Base-by-base conservation (phyloP, 2,329 filamentous ascomycete genomes). In the Fusarium tjaetaba region DNA sequence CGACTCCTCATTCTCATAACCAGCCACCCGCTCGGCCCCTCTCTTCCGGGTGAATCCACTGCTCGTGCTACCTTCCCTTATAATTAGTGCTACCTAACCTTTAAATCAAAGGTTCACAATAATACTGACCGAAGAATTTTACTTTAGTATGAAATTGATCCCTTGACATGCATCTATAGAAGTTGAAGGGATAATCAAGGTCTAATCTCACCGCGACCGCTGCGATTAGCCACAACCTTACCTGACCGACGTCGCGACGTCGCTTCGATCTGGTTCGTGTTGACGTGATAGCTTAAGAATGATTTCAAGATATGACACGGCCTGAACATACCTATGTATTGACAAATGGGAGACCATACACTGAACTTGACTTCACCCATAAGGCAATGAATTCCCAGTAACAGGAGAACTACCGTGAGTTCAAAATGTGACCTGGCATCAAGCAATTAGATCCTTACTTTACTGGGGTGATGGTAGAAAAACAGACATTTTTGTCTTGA, bases 21-120 rank as follows among this genome's bases (percentile, higher is more conserved):
- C 66, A 69, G 51, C 49, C 66, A 52, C 61, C 72, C 69, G 51
- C 69, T 63, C 72, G 65, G 72, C 72, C 72, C 72, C 72, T 75
- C 72, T 71, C 71, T 72, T 66, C 72, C 72, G 64, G 28, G 28
- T 51, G 42, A 71, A 58, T 22, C 71, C 67, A 65, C 66, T 26
- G 26, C 39, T 70, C 51, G 24, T 70, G 59, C 39, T 64, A 69
- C 66, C 66, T 69, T 69, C 65, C 49, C 51, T 51, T 64, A 63
- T n/a, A 39, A 56, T 28, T 56, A 41, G 46, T 42, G 30, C 32
- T 41, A 26, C 43, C 32, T 52, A 46, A 68, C 52, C n/a, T 36
- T 24, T 26, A 14, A 38, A 24, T 58, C 30, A 66, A 46, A 59
- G 24, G 30, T 38, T 38, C 42, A 49, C 11, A 28, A 32, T 36